These are phyloP conservation scores for Phascolomyces articulosus DNA, from an alignment of 371 early-diverging fungal species.

Conservation along the genomic window DNA sequence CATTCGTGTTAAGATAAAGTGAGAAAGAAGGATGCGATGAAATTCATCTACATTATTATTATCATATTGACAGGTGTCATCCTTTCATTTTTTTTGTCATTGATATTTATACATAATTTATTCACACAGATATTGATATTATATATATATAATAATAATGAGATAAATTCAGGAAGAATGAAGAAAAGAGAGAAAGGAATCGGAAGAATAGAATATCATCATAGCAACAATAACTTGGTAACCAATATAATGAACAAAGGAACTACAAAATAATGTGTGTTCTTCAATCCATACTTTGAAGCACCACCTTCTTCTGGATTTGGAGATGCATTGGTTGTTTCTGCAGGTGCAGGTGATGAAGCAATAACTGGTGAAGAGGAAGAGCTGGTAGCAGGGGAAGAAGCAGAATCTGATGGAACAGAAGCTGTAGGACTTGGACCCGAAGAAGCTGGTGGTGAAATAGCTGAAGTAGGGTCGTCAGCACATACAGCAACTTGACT, in stretches of 20 bases:
- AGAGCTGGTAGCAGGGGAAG: background rate
- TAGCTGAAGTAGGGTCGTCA: conserved; percentile 3
- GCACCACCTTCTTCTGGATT: background rate
- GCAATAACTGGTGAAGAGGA: background rate
- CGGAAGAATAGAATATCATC: background rate
- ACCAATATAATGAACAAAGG: background rate
- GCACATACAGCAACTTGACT: background rate
- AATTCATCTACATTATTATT: no score
- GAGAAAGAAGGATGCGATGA: no score
- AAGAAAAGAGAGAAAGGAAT: no score
- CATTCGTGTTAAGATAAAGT: no score
- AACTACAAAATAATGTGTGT: background rate
- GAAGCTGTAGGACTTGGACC: background rate
- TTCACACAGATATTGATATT: no score
- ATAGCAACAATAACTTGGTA: background rate
- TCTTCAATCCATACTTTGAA: background rate
- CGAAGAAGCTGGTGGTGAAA: background rate
- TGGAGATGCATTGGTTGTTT: background rate
- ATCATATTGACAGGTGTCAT: no score
- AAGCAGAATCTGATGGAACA: background rate
- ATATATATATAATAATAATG: background rate
- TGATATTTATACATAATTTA: no score
- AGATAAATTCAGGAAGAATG: background rate
- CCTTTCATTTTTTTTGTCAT: no score
- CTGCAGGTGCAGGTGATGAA: background rate